Percentiles rank a stretch among this genome's conserved stretches.
Conservation (phyloP, 768 basidiomycete genomes). For the Auricularia heimuer region DNA sequence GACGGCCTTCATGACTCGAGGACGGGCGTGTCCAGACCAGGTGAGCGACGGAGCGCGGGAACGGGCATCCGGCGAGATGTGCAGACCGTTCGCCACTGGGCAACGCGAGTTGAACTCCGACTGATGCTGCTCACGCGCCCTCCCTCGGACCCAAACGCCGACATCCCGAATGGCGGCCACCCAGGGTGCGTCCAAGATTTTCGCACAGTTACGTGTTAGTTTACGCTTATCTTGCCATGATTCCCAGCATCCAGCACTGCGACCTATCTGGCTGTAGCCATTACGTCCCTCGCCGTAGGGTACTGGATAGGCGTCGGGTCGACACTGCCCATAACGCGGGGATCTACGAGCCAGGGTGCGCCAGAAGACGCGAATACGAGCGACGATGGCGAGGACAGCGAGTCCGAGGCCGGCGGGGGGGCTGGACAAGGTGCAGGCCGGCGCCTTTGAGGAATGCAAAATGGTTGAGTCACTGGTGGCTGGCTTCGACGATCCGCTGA, state of each 20-base stretch:
- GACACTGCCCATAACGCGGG: conserved; percentile 15
- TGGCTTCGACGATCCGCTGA: not conserved
- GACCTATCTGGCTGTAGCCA: conserved; percentile 18
- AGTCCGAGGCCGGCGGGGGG: conserved; percentile 14
- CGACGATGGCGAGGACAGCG: conserved; percentile 17
- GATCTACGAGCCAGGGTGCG: not conserved
- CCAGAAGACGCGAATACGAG: not conserved
- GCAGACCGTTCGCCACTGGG: not conserved
- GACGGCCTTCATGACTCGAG: not conserved
- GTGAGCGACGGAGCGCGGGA: not conserved
- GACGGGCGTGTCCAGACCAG: not conserved
- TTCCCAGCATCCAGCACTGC: not conserved
- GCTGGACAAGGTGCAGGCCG: conserved; percentile 20
- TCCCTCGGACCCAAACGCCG: too few relatives aligned
- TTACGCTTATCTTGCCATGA: not conserved
- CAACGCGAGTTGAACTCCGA: not conserved
- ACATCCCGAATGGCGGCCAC: too few relatives aligned
- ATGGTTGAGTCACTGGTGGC: conserved; percentile 30
- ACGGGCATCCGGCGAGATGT: not conserved
- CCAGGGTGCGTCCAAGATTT: not conserved
- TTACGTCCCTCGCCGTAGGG: conserved; percentile 31
- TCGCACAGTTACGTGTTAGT: not conserved
- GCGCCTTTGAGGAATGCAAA: conserved; percentile 44
- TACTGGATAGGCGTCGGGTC: conserved; percentile 29
- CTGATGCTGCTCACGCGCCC: not conserved